A percentile compares a stretch with the other conserved stretches of the same genome.
These are phyloP conservation scores for Protomyces lactucae-debilis DNA, from an alignment of 1,139 yeast species.

Conservation along the genomic window DNA sequence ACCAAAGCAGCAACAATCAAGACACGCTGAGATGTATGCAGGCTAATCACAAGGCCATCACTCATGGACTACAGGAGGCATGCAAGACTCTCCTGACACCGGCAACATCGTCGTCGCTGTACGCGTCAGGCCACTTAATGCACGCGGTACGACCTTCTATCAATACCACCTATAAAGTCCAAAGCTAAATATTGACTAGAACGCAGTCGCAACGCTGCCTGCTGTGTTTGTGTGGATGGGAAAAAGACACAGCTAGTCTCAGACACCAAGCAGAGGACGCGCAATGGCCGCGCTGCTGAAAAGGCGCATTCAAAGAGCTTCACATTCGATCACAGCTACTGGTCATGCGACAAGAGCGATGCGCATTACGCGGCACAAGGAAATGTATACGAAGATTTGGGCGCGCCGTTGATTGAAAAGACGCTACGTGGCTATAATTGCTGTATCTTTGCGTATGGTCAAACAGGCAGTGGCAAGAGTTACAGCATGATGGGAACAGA, in stretches of 20 bases:
- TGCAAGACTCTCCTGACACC: not conserved
- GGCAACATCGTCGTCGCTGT: slow-evolving; percentile 44
- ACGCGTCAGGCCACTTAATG: slow-evolving; percentile 40
- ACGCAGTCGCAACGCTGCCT: slow-evolving; percentile 32
- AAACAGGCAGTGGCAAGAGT: slow-evolving; percentile 71
- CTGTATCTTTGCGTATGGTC: slow-evolving; percentile 73
- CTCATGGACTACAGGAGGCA: too few relatives aligned
- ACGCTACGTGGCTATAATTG: slow-evolving; percentile 66
- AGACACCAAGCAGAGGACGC: slow-evolving; percentile 30
- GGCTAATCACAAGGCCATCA: too few relatives aligned
- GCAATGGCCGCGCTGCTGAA: slow-evolving; percentile 2
- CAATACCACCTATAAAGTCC: not conserved
- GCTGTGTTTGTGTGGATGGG: slow-evolving; percentile 37
- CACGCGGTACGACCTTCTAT: slow-evolving; percentile 30
- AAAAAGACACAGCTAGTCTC: slow-evolving; percentile 35
- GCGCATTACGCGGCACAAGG: slow-evolving; percentile 40
- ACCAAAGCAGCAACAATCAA: not conserved
- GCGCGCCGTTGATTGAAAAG: slow-evolving; percentile 57
- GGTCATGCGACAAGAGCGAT: slow-evolving; percentile 2
- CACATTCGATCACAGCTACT: slow-evolving; percentile 22
- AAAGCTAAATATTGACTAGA: slow-evolving; percentile 34
- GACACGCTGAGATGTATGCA: not conserved
- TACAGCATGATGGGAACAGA: slow-evolving; percentile 66
- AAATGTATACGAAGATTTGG: slow-evolving; percentile 51
- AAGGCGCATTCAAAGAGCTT: slow-evolving; percentile 31